phyloP scores from a whole-genome alignment of 2,329 filamentous ascomycete genomes.

The Colletotrichum sp. region DNA sequence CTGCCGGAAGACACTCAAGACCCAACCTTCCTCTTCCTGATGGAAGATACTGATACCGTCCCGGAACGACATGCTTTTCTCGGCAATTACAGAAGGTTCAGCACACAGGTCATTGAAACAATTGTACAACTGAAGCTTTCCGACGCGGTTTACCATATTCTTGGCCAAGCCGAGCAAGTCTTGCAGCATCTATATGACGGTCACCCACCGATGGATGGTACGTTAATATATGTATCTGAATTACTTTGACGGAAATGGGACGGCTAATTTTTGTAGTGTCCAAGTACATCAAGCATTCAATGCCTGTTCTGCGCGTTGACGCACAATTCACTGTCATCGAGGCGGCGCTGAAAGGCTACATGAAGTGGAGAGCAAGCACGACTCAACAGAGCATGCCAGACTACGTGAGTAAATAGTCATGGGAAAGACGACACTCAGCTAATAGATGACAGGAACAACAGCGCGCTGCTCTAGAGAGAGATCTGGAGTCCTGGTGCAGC shows the following conservation, averaged over 20 bases:
- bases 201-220: slow-evolving; percentile 70
- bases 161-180: slow-evolving; percentile 77
- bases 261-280: slow-evolving; percentile 40
- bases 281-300: slow-evolving; percentile 72
- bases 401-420: neutral
- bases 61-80: slow-evolving; percentile 95
- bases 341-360: slow-evolving; percentile 85
- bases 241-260: neutral
- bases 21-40: slow-evolving; percentile 78
- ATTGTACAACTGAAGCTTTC: slow-evolving; percentile 83
- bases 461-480: slow-evolving; percentile 62
- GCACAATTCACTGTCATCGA: slow-evolving; percentile 90
- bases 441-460: slow-evolving; percentile 47
- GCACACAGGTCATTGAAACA: slow-evolving; percentile 83
- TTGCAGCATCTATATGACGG: slow-evolving; percentile 79
- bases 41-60: slow-evolving; percentile 93
- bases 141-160: slow-evolving; percentile 86
- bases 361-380: slow-evolving; percentile 68
- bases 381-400: slow-evolving; percentile 22
- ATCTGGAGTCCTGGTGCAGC: slow-evolving; percentile 75
- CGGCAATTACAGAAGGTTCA: slow-evolving; percentile 93
- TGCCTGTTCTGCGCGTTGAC: slow-evolving; percentile 80
- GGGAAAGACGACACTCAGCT: neutral
- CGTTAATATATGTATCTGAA: slow-evolving; percentile 27
- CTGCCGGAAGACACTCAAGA: slow-evolving; percentile 84